A percentile compares a stretch with the other conserved stretches of the same genome.
phyloP scores from a whole-genome alignment of 176 grass and related monocot genomes.

The Oropetium thomaeum region DNA sequence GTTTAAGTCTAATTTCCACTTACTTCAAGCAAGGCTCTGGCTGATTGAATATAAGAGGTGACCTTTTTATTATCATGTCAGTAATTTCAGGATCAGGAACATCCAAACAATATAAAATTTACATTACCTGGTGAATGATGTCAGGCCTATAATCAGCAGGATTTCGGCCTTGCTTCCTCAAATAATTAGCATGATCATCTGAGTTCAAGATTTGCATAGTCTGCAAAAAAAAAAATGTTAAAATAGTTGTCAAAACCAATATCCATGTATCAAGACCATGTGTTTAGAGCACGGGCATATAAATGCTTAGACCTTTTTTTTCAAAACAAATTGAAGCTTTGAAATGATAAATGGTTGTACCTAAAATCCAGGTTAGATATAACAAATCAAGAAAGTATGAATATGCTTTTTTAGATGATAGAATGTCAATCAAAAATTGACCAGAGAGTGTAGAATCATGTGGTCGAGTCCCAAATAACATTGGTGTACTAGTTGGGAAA shows the following conservation, averaged over 20 bases:
- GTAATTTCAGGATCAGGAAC: background rate
- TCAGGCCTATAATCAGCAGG: constrained; percentile 94
- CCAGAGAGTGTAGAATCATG: background rate
- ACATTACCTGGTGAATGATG: constrained; percentile 90
- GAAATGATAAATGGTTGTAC: background rate
- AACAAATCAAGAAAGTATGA: background rate
- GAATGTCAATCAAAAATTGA: background rate
- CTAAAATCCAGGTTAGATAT: background rate
- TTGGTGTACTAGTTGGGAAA: background rate
- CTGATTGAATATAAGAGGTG: background rate
- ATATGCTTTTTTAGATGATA: background rate
- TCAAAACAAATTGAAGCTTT: background rate
- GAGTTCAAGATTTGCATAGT: constrained; percentile 94
- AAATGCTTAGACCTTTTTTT: background rate
- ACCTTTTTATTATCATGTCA: background rate
- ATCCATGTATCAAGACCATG: background rate
- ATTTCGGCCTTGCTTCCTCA: constrained; percentile 81
- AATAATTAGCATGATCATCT: constrained; percentile 87
- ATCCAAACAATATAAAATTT: background rate
- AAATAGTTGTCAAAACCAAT: constrained; percentile 20
- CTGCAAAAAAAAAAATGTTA: constrained; percentile 41
- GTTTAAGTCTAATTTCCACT: background rate
- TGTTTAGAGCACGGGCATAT: background rate
- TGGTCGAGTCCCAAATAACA: background rate
- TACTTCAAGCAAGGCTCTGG: background rate